Base-by-base conservation (phyloP, 1,139 yeast species). In the Kodamaea fungicola region DNA sequence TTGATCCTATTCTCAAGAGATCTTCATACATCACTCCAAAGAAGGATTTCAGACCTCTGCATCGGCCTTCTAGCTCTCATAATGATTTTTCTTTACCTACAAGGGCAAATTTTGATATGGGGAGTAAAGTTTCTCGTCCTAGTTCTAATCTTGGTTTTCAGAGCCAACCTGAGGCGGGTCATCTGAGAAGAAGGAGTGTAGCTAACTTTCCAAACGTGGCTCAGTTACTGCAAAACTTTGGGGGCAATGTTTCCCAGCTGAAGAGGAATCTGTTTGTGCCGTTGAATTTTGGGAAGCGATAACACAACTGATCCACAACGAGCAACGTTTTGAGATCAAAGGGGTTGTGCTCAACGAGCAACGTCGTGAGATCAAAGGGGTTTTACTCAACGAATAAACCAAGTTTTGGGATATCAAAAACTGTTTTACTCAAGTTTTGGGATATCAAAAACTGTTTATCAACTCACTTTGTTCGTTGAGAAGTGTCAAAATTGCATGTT, bases 61-160 rank as follows among this genome's bases (percentile, higher is more conserved):
- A 27, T 6, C 9, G 29, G 8, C 6, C 12, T n/a, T 27, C 29
- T 7, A 12, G 9, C 6, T 23, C 26, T 23, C 26, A 23, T n/a
- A 23, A 23, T n/a, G 26, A 23, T n/a, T 23, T 28, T 22, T 38
- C 31, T 12, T 16, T 34, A 21, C 43, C 41, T 12, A 32, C 41
- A 3, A 21, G 38, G 26, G n/a, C 34, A 7, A 39, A 41, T n/a
- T 41, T 38, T 29, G 40, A 41, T 28, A 30, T 33, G 16, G 37
- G 37, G 3, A 34, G 31, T 8, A 12, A 19, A 13, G 26, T 12
- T 3, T 22, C 16, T 6, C 9, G 36, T n/a, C 36, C 36, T 8
- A 28, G 22, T 4, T 33, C 36, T 3, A 28, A 31, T 22, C 22
- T 28, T 27, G 32, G 32, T 19, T 25, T 32, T 12, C 34, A 32